Conservation (phyloP, 495 filamentous ascomycete genomes). For the Penicillium robsamsonii region DNA sequence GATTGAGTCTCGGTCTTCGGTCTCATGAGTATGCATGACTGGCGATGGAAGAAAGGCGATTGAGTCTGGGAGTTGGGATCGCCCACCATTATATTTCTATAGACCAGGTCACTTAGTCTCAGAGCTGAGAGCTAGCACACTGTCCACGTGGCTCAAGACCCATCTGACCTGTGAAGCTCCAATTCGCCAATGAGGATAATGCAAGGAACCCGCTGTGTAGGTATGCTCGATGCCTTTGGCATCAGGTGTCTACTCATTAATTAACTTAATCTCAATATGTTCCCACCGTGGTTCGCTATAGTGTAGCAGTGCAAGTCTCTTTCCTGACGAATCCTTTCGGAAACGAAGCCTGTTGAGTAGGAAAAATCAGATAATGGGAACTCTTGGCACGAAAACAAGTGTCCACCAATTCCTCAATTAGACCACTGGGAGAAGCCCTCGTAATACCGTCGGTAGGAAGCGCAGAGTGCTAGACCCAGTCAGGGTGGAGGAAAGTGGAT, state of each 20-base stretch:
- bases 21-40: background rate
- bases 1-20: background rate
- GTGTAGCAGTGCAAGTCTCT: background rate
- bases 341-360: background rate
- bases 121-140: background rate
- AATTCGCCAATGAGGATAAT: slow-evolving; percentile 1
- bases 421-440: slow-evolving; percentile 6
- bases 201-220: background rate
- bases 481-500: slow-evolving; percentile 32
- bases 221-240: background rate
- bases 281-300: background rate
- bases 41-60: background rate
- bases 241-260: background rate
- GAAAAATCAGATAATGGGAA: slow-evolving; percentile 7
- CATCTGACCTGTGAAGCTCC: background rate
- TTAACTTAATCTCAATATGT: background rate
- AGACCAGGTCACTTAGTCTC: background rate
- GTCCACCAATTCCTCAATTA: slow-evolving; percentile 10
- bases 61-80: background rate
- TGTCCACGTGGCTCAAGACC: background rate
- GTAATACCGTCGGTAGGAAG: slow-evolving; percentile 13
- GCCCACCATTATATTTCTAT: background rate
- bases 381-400: slow-evolving; percentile 11
- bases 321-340: background rate
- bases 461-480: slow-evolving; percentile 16